Conservation (phyloP, 192 early-diverging fungal species). For the Rhizophagus prolifer region DNA sequence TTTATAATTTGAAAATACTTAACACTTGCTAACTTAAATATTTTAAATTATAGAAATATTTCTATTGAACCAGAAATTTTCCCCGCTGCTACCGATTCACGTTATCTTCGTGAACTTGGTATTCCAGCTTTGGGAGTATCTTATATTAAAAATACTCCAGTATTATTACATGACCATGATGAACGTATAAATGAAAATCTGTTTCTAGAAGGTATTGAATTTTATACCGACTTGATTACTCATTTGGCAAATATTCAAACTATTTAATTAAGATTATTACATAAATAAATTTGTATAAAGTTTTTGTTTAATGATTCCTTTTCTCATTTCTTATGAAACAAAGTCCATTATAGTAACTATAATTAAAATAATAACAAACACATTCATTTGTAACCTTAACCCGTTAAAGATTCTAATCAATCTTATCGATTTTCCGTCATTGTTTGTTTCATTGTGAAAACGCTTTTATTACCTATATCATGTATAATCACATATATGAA, state of each 20-base stretch:
- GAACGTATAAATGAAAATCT: slow-evolving; percentile 78
- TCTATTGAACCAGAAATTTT: slow-evolving; percentile 74
- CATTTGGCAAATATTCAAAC: slow-evolving; percentile 50
- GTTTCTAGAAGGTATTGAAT: slow-evolving; percentile 72
- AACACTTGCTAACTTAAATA: neutral
- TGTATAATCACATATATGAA: too few relatives aligned
- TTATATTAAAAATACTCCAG: slow-evolving; percentile 74
- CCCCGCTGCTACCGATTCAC: slow-evolving; percentile 81
- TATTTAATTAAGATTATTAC: neutral
- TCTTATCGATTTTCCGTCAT: too few relatives aligned
- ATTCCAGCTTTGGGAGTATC: slow-evolving; percentile 82
- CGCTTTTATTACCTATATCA: too few relatives aligned
- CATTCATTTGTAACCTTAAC: too few relatives aligned
- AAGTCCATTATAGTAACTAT: too few relatives aligned
- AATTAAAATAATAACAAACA: too few relatives aligned
- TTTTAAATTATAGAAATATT: slow-evolving; percentile 38
- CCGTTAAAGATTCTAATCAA: too few relatives aligned
- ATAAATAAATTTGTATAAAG: too few relatives aligned
- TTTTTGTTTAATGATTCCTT: too few relatives aligned
- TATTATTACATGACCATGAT: slow-evolving; percentile 84
- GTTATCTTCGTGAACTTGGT: slow-evolving; percentile 72
- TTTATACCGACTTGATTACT: slow-evolving; percentile 66
- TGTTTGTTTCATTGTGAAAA: too few relatives aligned
- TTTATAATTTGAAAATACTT: neutral
- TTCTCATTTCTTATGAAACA: too few relatives aligned